Percentiles rank a stretch among this genome's conserved stretches.
phyloP scores from a whole-genome alignment of 331 rosid species.

The Malus hybrid region DNA sequence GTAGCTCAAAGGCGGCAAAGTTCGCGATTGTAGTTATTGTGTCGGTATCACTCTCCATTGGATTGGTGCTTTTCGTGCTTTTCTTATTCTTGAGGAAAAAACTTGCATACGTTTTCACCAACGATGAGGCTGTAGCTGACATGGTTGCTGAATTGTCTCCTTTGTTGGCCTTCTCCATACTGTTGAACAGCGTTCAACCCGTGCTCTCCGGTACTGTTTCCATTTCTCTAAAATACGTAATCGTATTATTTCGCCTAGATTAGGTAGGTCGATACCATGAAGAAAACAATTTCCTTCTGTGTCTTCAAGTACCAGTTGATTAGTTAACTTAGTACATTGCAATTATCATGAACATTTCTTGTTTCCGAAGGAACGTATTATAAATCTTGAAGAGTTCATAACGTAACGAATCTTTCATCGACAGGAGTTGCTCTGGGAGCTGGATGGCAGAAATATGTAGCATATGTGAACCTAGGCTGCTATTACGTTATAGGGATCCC shows the following conservation, averaged over 20 bases:
- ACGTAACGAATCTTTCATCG: background rate
- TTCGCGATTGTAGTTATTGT: slow-evolving; percentile 21
- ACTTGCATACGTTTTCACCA: slow-evolving; percentile 33
- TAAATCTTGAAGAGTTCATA: too few species aligned
- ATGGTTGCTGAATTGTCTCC: slow-evolving; percentile 44
- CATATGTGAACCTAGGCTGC: slow-evolving; percentile 46
- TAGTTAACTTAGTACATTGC: too few species aligned
- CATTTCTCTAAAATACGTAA: background rate
- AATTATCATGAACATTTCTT: background rate
- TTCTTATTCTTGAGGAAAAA: slow-evolving; percentile 38
- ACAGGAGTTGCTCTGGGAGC: slow-evolving; percentile 48
- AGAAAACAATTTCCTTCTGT: background rate
- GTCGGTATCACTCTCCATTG: slow-evolving; percentile 16
- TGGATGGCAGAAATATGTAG: slow-evolving; percentile 10
- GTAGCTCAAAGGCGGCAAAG: slow-evolving; percentile 31
- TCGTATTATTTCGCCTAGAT: background rate
- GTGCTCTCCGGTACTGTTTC: slow-evolving; percentile 28
- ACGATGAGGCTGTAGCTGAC: slow-evolving; percentile 16
- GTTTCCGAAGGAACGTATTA: background rate
- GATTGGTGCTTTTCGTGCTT: slow-evolving; percentile 30
- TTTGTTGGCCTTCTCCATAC: slow-evolving; percentile 36
- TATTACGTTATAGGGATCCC: slow-evolving; percentile 51
- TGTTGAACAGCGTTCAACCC: slow-evolving; percentile 37
- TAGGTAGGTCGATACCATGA: background rate
- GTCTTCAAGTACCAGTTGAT: background rate